Evolutionary conservation across 352 stramenopile species (phyloP).

Genomic region (Blastocystis hominis): DNA sequence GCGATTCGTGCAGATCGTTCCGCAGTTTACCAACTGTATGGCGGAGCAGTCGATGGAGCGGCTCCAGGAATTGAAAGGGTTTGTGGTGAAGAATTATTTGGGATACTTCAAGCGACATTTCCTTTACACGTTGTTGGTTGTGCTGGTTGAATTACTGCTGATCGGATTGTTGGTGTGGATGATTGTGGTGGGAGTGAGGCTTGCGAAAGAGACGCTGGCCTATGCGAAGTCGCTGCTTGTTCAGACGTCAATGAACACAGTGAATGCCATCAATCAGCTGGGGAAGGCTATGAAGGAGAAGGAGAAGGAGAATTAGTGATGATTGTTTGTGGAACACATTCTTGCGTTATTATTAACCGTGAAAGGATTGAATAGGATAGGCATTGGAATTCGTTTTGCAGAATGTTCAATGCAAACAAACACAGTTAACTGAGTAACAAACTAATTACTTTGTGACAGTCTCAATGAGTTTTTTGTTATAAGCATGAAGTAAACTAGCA

Average conservation of each 20-base stretch:
- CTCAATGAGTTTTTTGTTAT: neutral
- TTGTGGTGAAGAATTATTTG: neutral
- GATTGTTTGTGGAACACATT: neutral
- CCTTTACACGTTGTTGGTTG: neutral
- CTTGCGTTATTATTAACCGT: no score
- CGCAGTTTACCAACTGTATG: constrained; percentile 1
- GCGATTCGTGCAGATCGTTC: neutral
- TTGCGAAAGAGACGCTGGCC: constrained; percentile 24
- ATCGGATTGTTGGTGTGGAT: neutral
- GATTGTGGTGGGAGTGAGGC: neutral
- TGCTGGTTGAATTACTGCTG: neutral
- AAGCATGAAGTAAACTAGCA: neutral
- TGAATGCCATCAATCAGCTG: constrained; percentile 46
- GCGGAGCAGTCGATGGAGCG: neutral
- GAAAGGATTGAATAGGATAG: no score
- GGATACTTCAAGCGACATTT: constrained; percentile 32
- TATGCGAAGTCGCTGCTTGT: constrained; percentile 51
- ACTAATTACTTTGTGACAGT: no score
- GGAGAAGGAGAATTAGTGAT: neutral
- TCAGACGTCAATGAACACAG: neutral
- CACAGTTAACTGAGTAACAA: no score
- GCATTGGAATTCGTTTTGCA: no score
- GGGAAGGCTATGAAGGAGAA: neutral
- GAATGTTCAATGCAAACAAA: no score
- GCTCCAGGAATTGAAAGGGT: neutral